phyloP scores from a whole-genome alignment of 2,329 filamentous ascomycete genomes.

The Coleophoma crateriformis region DNA sequence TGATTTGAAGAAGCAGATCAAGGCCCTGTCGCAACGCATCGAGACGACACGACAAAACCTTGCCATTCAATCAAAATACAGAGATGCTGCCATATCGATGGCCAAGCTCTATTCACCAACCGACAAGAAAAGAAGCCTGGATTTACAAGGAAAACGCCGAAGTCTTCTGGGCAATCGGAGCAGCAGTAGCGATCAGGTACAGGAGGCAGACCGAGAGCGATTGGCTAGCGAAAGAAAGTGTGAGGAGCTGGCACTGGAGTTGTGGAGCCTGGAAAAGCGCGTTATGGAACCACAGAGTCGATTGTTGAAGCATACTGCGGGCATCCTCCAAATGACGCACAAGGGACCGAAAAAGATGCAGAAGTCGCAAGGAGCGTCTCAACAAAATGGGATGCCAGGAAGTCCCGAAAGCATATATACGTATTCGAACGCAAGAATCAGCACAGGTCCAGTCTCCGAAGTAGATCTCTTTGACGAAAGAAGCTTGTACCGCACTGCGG shows the following conservation, averaged over 20 bases:
- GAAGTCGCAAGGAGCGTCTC: slow-evolving; percentile 32
- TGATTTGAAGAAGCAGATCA: slow-evolving; percentile 80
- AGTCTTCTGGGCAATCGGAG: slow-evolving; percentile 40
- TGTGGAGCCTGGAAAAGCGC: slow-evolving; percentile 74
- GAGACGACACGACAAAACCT: slow-evolving; percentile 79
- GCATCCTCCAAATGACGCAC: slow-evolving; percentile 86
- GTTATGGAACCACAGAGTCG: slow-evolving; percentile 69
- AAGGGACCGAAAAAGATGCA: slow-evolving; percentile 53
- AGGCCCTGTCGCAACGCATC: slow-evolving; percentile 67
- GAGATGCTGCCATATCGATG: slow-evolving; percentile 86
- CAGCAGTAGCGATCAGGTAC: slow-evolving; percentile 31
- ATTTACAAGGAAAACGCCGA: slow-evolving; percentile 43
- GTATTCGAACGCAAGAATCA: slow-evolving; percentile 56
- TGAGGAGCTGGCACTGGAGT: slow-evolving; percentile 75
- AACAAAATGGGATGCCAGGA: slow-evolving; percentile 52
- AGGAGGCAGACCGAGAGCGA: slow-evolving; percentile 68
- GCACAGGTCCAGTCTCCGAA: slow-evolving; percentile 47
- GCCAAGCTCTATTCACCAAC: slow-evolving; percentile 71
- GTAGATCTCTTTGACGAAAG: slow-evolving; percentile 71
- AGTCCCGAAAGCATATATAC: slow-evolving; percentile 75
- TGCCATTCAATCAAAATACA: slow-evolving; percentile 85
- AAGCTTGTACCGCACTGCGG: slow-evolving; percentile 65
- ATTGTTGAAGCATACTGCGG: slow-evolving; percentile 85
- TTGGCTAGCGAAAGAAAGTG: slow-evolving; percentile 72
- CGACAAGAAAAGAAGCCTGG: slow-evolving; percentile 42